Evolutionary conservation across 148 eudicot genomes (phyloP).

Genomic region (Bassia scoparia): DNA sequence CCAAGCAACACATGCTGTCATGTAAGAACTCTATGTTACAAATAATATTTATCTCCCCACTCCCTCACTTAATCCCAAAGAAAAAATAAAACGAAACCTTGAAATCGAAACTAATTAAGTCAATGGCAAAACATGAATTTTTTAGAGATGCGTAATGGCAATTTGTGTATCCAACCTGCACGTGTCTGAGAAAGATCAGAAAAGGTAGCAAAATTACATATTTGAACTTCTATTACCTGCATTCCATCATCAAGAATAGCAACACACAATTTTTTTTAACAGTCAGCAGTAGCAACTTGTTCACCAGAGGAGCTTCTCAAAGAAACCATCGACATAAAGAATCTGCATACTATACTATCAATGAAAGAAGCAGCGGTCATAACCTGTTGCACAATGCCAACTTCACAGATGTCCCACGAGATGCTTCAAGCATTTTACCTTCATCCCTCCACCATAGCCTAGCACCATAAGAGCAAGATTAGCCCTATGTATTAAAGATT

Average conservation of each 20-base stretch:
- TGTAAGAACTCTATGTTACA: slow-evolving; percentile 17
- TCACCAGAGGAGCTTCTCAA: slow-evolving; percentile 28
- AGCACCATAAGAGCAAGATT: slow-evolving; percentile 17
- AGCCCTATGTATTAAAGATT: too few relatives aligned
- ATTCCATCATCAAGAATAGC: slow-evolving; percentile 90
- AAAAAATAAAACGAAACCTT: not conserved
- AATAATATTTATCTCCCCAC: not conserved
- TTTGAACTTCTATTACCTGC: slow-evolving; percentile 54
- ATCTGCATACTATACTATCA: slow-evolving; percentile 44
- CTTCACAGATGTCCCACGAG: slow-evolving; percentile 60
- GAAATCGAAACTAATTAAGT: not conserved
- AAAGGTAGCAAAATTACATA: not conserved
- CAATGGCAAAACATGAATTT: not conserved
- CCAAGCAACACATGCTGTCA: slow-evolving; percentile 78
- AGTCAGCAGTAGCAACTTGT: slow-evolving; percentile 26
- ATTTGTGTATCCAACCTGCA: too few relatives aligned
- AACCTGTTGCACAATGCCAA: slow-evolving; percentile 84
- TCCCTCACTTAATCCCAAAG: not conserved
- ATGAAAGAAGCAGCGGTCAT: slow-evolving; percentile 54
- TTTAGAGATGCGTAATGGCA: too few relatives aligned
- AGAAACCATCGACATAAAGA: slow-evolving; percentile 19
- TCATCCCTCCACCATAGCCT: slow-evolving; percentile 98
- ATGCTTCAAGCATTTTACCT: slow-evolving; percentile 84
- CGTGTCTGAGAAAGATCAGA: not conserved
- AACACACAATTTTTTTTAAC: slow-evolving; percentile 45